A percentile compares a stretch with the other conserved stretches of the same genome.
phyloP scores from a whole-genome alignment of 1,139 yeast species.

The Geotrichum macrosporum region DNA sequence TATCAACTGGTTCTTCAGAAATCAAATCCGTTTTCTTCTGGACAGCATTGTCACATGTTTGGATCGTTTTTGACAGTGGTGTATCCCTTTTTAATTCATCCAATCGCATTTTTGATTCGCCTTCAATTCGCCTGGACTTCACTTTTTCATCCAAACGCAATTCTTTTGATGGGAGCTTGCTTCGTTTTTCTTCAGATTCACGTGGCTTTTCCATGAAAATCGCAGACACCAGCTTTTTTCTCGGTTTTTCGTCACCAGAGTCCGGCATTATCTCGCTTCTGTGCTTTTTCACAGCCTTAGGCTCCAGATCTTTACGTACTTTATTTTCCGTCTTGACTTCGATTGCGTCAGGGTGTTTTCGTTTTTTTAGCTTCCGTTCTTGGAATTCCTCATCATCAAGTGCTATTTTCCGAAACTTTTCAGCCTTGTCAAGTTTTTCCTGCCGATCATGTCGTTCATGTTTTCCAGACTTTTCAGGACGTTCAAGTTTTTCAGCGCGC shows the following conservation, averaged over 20 bases:
- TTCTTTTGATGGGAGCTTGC: background rate
- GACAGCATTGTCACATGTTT: too few relatives aligned
- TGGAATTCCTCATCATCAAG: constrained; percentile 2
- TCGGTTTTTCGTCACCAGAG: constrained; percentile 7
- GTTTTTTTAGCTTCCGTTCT: background rate
- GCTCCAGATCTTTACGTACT: background rate
- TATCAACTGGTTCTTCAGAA: too few relatives aligned
- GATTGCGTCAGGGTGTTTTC: background rate
- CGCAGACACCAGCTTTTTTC: constrained; percentile 16
- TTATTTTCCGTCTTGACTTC: background rate
- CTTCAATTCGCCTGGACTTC: too few relatives aligned
- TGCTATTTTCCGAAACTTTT: constrained; percentile 1
- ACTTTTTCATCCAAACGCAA: background rate
- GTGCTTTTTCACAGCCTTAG: background rate
- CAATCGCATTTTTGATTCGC: too few relatives aligned
- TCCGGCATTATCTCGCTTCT: background rate
- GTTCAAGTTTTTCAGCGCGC: too few relatives aligned
- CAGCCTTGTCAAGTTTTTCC: constrained; percentile 1
- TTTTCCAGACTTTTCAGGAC: background rate
- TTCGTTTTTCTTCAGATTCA: constrained; percentile 1
- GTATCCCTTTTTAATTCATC: too few relatives aligned
- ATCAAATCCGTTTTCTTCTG: too few relatives aligned
- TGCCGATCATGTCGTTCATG: background rate
- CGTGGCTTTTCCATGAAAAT: constrained; percentile 14
- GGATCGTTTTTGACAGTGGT: too few relatives aligned